phyloP scores from a whole-genome alignment of 257 asterid species.

The Petrea volubilis region DNA sequence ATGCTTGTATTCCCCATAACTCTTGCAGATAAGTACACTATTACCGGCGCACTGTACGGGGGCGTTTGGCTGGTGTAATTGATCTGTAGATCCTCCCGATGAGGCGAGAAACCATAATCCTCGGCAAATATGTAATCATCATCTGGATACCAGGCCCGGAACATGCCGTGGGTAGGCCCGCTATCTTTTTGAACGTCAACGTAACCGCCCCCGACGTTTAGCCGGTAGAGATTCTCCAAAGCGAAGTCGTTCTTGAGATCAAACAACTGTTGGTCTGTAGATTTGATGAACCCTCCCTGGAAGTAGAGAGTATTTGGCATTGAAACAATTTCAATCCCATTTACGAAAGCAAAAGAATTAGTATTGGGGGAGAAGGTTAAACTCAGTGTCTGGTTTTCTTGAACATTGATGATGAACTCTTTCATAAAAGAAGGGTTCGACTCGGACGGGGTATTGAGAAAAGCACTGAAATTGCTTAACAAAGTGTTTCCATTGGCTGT shows the following conservation, averaged over 20 bases:
- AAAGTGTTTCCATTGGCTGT: conserved; percentile 42
- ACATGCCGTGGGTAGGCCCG: conserved; percentile 44
- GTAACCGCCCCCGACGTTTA: conserved; percentile 41
- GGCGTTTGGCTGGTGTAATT: conserved; percentile 28
- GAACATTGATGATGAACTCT: conserved; percentile 26
- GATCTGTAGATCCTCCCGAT: background rate
- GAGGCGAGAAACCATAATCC: background rate
- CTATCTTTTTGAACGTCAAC: conserved; percentile 24
- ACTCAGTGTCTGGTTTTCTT: conserved; percentile 14
- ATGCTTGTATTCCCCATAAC: background rate
- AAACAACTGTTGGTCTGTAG: background rate
- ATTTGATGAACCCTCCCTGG: conserved; percentile 3
- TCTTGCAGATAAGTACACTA: conserved; percentile 42
- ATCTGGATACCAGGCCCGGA: conserved; percentile 47
- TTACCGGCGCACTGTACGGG: conserved; percentile 45
- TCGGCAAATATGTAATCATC: background rate
- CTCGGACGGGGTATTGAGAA: conserved; percentile 4
- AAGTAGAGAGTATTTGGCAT: conserved; percentile 44
- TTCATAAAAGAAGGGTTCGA: conserved; percentile 3
- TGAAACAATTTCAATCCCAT: conserved; percentile 68
- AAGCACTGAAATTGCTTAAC: conserved; percentile 46
- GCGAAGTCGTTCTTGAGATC: conserved; percentile 27
- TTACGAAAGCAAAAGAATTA: conserved; percentile 50
- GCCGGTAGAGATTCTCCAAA: conserved; percentile 47
- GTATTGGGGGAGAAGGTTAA: conserved; percentile 43